Evolutionary conservation across 129 eudicot genomes (phyloP).

Genomic region (Scalesia atractyloides): DNA sequence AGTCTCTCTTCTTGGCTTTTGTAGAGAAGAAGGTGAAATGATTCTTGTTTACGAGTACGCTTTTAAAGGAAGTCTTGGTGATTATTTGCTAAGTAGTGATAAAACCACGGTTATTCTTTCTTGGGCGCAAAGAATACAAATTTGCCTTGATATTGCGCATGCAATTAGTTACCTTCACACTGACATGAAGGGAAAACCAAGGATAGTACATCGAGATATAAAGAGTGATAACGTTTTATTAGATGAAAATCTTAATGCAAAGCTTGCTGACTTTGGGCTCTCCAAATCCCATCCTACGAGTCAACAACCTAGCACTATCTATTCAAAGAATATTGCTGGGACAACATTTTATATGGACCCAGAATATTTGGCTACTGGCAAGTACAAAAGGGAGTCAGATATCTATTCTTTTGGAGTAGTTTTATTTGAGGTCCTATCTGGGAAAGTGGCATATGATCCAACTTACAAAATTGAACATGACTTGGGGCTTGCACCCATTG

Average conservation of each 20-base stretch:
- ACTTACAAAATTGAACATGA: background rate
- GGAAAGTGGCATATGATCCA: background rate
- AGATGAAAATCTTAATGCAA: background rate
- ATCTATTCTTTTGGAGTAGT: background rate
- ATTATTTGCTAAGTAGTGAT: background rate
- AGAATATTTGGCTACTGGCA: background rate
- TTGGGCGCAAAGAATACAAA: background rate
- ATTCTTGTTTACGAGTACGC: background rate
- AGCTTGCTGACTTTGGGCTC: background rate
- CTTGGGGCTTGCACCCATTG: background rate
- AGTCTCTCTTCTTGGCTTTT: background rate
- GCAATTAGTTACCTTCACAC: background rate
- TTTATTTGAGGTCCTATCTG: too few relatives aligned
- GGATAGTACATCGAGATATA: background rate
- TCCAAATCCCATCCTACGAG: background rate
- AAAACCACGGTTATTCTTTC: background rate
- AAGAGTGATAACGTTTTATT: background rate
- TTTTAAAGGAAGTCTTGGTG: background rate
- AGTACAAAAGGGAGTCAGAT: background rate
- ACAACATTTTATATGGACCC: background rate
- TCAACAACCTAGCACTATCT: background rate
- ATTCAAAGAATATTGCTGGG: background rate
- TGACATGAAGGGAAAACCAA: background rate
- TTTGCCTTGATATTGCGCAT: background rate
- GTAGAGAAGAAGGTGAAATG: background rate